Base-by-base conservation (phyloP, 345 rosid genomes). In the Sonneratia alba region DNA sequence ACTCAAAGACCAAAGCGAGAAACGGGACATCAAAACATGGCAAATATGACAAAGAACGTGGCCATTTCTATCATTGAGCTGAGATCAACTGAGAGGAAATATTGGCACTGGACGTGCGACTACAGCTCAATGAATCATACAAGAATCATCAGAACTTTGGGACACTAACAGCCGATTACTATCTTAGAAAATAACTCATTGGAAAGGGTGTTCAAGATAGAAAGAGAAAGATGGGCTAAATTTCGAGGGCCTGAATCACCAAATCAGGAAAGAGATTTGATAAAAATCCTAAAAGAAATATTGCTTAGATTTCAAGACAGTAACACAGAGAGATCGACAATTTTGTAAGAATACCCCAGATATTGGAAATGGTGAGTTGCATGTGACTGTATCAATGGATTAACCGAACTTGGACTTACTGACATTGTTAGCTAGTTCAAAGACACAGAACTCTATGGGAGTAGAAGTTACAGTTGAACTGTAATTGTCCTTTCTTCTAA, bases 361-460 rank as follows among this genome's bases (percentile, higher is more conserved):
- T 4, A 47, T 72, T 63, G 65, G 70, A 76, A 75, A 74, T 62
- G 78, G 48, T 63, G 49, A 65, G 73, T 74, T 83, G 81, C 85
- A 85, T 79, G 86, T 77, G 48, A 56, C 36, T 66, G 75, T 74
- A 73, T 75, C 79, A 79, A 57, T 62, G 76, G 76, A 73, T 77
- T 80, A 80, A 67, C 63, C 74, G 84, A 85, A 87, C 74, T 72
- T 83, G 82, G 91, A 80, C 45, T 42, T 68, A 64, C 9, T 22
- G 48, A 67, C 76, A 71, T 32, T 66, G 36, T 24, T 32, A 27
- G 71, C 82, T 16, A 68, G 59, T 64, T 74, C 55, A 76, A 42
- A 72, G 70, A 73, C 69, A 38, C 71, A 34, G 36, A 9, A 27
- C 48, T 80, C 71, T 55, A 67, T 38, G 24, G 6, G 55, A 66